These are phyloP conservation scores for Candida mattraensis DNA, from an alignment of 805 yeast species.

Conservation along the genomic window DNA sequence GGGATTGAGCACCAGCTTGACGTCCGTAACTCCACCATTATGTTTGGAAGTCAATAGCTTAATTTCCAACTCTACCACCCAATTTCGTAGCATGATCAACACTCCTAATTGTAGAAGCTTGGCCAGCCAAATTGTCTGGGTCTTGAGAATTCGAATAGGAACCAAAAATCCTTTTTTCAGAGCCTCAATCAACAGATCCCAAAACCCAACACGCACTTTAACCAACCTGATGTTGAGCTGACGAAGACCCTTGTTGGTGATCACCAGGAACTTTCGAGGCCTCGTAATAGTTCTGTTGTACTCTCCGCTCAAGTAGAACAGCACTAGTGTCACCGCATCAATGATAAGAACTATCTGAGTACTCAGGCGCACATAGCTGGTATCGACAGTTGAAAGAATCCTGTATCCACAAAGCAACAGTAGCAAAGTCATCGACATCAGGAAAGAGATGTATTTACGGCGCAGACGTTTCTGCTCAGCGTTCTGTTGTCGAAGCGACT, in stretches of 20 bases:
- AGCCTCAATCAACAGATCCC: conserved; percentile 31
- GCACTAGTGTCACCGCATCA: conserved; percentile 61
- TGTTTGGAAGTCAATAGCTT: conserved; percentile 45
- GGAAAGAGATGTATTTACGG: conserved; percentile 58
- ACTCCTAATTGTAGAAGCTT: conserved; percentile 8
- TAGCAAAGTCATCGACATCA: conserved; percentile 41
- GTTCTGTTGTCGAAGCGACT: conserved; percentile 78
- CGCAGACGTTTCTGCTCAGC: conserved; percentile 67
- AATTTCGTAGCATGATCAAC: conserved; percentile 18
- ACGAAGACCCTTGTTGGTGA: conserved; percentile 87
- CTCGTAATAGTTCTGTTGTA: conserved; percentile 80
- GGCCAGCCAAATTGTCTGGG: conserved; percentile 8
- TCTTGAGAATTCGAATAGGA: conserved; percentile 17
- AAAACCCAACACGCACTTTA: conserved; percentile 47
- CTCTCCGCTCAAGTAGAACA: conserved; percentile 88
- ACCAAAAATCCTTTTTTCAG: conserved; percentile 17
- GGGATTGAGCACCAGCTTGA: conserved; percentile 78
- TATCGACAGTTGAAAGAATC: conserved; percentile 25
- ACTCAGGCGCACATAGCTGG: conserved; percentile 38
- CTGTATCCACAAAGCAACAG: conserved; percentile 38
- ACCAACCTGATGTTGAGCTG: conserved; percentile 79
- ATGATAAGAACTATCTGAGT: conserved; percentile 60
- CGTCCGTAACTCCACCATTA: conserved; percentile 72
- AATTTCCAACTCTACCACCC: conserved; percentile 27
- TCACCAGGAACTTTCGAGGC: conserved; percentile 74